Evolutionary conservation across 1,284 basidiomycete species (phyloP).

Genomic region (Phlebopus sp.): DNA sequence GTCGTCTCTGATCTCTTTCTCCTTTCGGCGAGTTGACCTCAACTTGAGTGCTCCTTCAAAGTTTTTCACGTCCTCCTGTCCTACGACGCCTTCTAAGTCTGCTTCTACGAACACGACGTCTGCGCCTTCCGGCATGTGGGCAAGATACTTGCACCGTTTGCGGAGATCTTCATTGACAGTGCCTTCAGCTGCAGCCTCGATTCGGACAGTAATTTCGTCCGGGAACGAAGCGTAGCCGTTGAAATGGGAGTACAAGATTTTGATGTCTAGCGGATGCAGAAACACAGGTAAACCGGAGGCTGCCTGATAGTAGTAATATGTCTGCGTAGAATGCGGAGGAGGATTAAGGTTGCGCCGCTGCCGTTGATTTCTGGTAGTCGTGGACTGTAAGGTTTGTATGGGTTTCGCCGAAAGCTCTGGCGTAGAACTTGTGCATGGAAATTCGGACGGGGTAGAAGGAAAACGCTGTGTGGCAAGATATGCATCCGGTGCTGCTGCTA

Average conservation of each 20-base stretch:
- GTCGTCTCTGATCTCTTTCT: constrained; percentile 81
- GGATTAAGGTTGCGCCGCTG: constrained; percentile 78
- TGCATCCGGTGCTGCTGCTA: constrained; percentile 46
- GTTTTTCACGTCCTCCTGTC: constrained; percentile 64
- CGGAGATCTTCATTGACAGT: constrained; percentile 90
- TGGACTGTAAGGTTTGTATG: constrained; percentile 11
- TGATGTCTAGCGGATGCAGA: constrained; percentile 94
- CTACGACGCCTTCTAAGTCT: constrained; percentile 76
- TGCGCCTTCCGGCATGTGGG: constrained; percentile 86
- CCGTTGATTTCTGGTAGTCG: constrained; percentile 41
- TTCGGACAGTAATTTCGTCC: constrained; percentile 71
- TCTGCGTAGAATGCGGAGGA: constrained; percentile 74
- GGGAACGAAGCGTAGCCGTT: constrained; percentile 85
- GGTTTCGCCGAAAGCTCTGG: constrained; percentile 17
- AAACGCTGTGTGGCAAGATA: constrained; percentile 44
- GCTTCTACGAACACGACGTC: constrained; percentile 96
- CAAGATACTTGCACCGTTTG: constrained; percentile 93
- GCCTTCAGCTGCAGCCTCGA: constrained; percentile 75
- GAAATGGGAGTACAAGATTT: constrained; percentile 86
- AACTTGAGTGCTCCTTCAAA: constrained; percentile 80
- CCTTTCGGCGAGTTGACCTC: constrained; percentile 72
- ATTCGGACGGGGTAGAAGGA: constrained; percentile 5
- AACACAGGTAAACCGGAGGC: constrained; percentile 90
- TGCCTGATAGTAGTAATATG: constrained; percentile 96
- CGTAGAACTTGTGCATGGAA: constrained; percentile 17